phyloP scores from a whole-genome alignment of 2,329 filamentous ascomycete genomes.

The Ophiostoma populinum region DNA sequence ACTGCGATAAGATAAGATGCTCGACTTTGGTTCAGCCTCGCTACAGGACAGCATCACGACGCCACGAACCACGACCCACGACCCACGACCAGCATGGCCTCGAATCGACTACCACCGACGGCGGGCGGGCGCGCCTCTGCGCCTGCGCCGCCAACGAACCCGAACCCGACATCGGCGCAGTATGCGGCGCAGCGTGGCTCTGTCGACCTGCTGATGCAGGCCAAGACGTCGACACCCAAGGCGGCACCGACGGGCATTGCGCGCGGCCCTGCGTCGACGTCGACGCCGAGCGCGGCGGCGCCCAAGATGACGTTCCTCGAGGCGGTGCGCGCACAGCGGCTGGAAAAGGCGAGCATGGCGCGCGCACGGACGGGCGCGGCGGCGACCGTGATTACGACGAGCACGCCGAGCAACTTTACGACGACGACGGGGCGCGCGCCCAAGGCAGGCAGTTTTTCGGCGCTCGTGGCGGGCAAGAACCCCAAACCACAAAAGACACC shows the following conservation, averaged over 20 bases:
- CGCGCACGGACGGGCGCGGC: not conserved
- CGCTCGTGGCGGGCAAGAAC: not conserved
- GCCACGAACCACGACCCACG: too few relatives aligned
- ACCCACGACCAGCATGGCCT: too few relatives aligned
- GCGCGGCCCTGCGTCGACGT: not conserved
- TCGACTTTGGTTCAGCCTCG: not conserved
- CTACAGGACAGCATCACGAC: too few relatives aligned
- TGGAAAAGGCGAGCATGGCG: constrained; percentile 1
- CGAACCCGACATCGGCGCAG: constrained; percentile 4
- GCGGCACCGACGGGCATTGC: not conserved
- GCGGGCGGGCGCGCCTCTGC: too few relatives aligned
- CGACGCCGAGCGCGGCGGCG: not conserved
- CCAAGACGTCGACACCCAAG: constrained; percentile 1
- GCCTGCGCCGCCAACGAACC: constrained; percentile 2
- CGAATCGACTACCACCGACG: not conserved
- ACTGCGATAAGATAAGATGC: not conserved
- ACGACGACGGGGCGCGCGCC: not conserved
- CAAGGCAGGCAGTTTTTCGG: constrained; percentile 2
- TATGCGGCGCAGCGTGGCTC: constrained; percentile 7
- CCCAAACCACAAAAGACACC: not conserved
- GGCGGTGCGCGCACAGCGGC: constrained; percentile 6
- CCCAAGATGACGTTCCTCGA: constrained; percentile 6
- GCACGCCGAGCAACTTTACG: not conserved
- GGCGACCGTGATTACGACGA: not conserved
- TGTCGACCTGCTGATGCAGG: constrained; percentile 6